Base-by-base conservation (phyloP, 768 basidiomycete genomes). In the Xerocomellus chrysenteron region DNA sequence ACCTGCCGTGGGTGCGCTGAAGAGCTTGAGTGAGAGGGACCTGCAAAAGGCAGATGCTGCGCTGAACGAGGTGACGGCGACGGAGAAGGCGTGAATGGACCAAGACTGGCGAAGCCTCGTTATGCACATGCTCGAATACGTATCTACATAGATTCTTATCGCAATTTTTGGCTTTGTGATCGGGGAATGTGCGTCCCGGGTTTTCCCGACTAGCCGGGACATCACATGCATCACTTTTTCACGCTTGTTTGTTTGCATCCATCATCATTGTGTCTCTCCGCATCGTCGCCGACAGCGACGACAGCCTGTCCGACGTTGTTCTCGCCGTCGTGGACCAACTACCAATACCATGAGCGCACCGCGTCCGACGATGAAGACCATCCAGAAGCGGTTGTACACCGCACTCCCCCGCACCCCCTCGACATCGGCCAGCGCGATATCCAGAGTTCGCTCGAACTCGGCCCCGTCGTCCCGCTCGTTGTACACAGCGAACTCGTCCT, bases 31-130 rank as follows among this genome's bases (percentile, higher is more conserved):
- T 68, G 96, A 98, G 74, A 79, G 85, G 50, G 96, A 98, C 71
- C 73, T 98, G 63, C 81, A 80, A 67, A 82, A 83, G 74, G 96
- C 95, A 4, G 94, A 98, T 63, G 91, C 87, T 11, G 94, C 92
- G 3, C 80, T 98, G 51, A 88, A 39, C 11, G 48, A 50, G 48
- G 48, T 50, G 26, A 50, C n/a, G 12, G 36, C 8, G 36, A 16
- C 21, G 21, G 21, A 21, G 21, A 21, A 12, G 35, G 36, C 16
- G 14, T 26, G 26, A 26, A 26, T 2, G 26, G 26, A 26, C 26
- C 32, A 48, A 17, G 26, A 6, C 24, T 17, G 17, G 44, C 28
- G 17, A 17, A 28, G 30, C 30, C 47, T 47, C 28, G 7, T 28
- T 30, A 19, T 35, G 52, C 24, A 52, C 36, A 32, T 62, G 59